Base-by-base conservation (phyloP, 129 eudicot genomes). In the Tagetes erecta region DNA sequence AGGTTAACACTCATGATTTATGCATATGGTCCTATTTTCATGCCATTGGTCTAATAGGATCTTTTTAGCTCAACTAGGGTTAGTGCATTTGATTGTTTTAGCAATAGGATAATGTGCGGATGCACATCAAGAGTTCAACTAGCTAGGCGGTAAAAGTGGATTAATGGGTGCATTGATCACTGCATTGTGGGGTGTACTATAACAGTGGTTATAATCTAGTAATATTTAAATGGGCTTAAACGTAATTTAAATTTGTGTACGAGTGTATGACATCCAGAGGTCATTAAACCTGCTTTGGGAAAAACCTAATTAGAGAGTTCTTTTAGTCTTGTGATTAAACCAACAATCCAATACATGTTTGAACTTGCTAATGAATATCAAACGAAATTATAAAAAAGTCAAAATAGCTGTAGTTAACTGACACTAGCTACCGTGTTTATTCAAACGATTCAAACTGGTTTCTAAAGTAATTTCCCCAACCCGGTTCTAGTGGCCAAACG, bases 1-100 rank as follows among this genome's bases (percentile, higher is more conserved):
- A 69, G 58, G 79, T 27, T 49, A 45, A 66, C 73, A 76, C 35
- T 53, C 80, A 73, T 75, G 53, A 65, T 56, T 10, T 36, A 49
- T 35, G 45, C 35, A 37, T 37, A 4, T 20, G 44, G 67, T 59
- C 49, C 73, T 45, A 64, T 41, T 40, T 47, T 11, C 34, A 75
- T 76, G 73, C 44, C 41, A 20, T 53, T 56, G 60, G 71, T 76
- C 73, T 63, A 50, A 64, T 42, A 33, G 7, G 37, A 65, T 46
- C 46, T 33, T 52, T 81, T 36, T 70, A 74, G 63, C 37, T 74
- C 27, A 62, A 74, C 30, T 30, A n/a, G 65, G 67, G 45, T 77
- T 46, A 58, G 70, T 72, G 81, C 30, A 37, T 52, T 67, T 39
- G 31, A 66, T 65, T 66, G 30, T 57, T 69, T 40, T 73, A 68